Evolutionary conservation across 495 filamentous ascomycete species (phyloP), one percentile per base, ranked within the genome.

Genomic region (Lasiosphaeris hirsuta): DNA sequence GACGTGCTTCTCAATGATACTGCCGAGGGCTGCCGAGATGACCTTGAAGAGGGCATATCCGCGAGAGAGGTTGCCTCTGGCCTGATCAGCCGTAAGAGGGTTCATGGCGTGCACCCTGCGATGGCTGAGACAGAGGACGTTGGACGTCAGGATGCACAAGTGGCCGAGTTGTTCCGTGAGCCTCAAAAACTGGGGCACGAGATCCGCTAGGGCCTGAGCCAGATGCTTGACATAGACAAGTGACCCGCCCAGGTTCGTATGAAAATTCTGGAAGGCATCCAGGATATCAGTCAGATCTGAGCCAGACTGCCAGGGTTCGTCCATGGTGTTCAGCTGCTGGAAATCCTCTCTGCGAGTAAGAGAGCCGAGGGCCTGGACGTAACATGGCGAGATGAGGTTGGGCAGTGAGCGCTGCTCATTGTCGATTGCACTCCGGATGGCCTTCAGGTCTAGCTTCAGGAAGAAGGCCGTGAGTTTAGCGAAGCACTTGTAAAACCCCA

Each of bases 1-100:
- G 56, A 75, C 69, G 42, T 75, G 71, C 45, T 75, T 81, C 3
- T 81, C 79, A 18, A 81, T 72, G 48, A 79, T 65, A 30, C 54
- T 50, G 7, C 70, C 67, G 7, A 83, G 56, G 3, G 66, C 69
- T n/a, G 62, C 50, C 0, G 80, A 75, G 41, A 76, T 66, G 18
- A 59, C 45, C 17, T 50, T 67, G 62, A 75, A 83, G 43, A 74
- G 71, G 4, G 64, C 49, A 44, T 77, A 72, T 15, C 68, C 74
- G 33, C 68, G 60, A 11, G 39, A 14, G 6, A 80, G 54, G 23
- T 66, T 72, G 18, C 57, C 61, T 33, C 48, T 59, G 44, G 65
- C 54, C 15, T 53, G 35, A 10, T 65, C 67, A 33, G 61, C 48
- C 6, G 38, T n/a, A 7, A 50, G 46, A 45, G 33, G 64, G 45